Percentiles rank a stretch among this genome's conserved stretches.
Conservation (phyloP, 768 basidiomycete species). For the Suillus subaureus region DNA sequence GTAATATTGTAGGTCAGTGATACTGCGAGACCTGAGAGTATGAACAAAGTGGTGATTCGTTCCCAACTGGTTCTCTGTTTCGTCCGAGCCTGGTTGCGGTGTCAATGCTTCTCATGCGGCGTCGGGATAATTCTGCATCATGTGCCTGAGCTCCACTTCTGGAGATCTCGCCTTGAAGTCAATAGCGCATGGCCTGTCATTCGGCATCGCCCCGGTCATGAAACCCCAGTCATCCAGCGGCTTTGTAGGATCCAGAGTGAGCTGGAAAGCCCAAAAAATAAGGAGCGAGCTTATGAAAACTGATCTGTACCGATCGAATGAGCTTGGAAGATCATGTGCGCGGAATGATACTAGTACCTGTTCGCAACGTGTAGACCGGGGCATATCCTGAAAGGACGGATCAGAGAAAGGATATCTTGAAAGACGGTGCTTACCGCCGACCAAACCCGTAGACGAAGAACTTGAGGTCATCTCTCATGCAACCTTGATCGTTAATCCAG, state of each 20-base stretch:
- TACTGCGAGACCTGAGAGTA: neutral
- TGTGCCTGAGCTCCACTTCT: constrained; percentile 11
- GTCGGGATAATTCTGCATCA: neutral
- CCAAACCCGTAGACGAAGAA: no score
- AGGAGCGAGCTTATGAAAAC: constrained; percentile 64
- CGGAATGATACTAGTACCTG: neutral
- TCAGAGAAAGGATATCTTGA: no score
- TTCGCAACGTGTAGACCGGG: constrained; percentile 51
- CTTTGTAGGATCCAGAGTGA: no score
- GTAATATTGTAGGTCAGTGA: neutral
- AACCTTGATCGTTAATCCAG: no score
- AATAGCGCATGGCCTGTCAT: constrained; percentile 61
- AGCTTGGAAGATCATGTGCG: neutral
- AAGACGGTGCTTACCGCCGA: no score
- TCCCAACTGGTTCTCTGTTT: neutral
- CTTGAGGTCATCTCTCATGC: no score
- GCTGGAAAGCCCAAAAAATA: constrained; percentile 62
- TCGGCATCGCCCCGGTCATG: constrained; percentile 61
- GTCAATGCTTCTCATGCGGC: neutral
- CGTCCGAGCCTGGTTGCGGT: neutral
- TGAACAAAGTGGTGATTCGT: neutral
- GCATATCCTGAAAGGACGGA: constrained; percentile 43
- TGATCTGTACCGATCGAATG: constrained; percentile 45
- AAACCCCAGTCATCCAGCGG: constrained; percentile 66
- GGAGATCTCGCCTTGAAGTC: constrained; percentile 54